Evolutionary conservation across 371 early-diverging fungal species (phyloP), one percentile per base, ranked within the genome.

Genomic region (Zopfochytrium polystomum): DNA sequence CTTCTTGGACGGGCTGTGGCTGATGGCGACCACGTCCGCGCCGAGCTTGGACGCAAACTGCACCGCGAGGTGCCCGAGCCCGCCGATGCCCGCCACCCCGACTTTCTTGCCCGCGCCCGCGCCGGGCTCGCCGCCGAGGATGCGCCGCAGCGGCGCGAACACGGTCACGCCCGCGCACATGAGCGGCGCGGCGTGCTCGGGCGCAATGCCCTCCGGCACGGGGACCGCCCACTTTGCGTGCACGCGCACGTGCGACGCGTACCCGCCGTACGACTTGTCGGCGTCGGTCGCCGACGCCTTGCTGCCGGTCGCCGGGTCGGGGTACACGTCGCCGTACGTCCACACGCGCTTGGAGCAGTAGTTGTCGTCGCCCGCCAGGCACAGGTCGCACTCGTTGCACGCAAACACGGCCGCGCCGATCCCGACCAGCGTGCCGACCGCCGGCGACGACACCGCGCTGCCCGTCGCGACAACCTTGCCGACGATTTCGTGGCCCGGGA

Each of bases 121-220:
- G n/a, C n/a, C n/a, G 38, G 38, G 38, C 38, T 11, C 11, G 18
- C 38, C 38, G 38, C 11, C 18, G 49, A 22, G 74, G 64, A 53
- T 18, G 22, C 58, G 61, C 20, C 42, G 25, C 26, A 71, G 61
- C 20, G 88, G 88, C 38, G 80, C 66, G 62, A 72, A 88, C 2
- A 83, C 83, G 5, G 90, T 88, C 23, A 84, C 63, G 50, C 89
- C 90, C 30, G 88, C 90, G 71, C 90, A 90, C 31, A 87, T 60
- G 43, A 62, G 81, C 68, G 29, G 85, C 72, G 25, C 86, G 2
- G 86, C 89, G 11, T 68, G 63, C 27, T 76, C 75, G 26, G 75
- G 75, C 15, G 75, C 68, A 38, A 89, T 72, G 26, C 55, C 66
- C 3, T 79, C 81, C 2, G 90, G 89, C 15, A 90, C 62, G 56